Conservation (phyloP, 306 rosid genomes). For the Cicer arietinum region DNA sequence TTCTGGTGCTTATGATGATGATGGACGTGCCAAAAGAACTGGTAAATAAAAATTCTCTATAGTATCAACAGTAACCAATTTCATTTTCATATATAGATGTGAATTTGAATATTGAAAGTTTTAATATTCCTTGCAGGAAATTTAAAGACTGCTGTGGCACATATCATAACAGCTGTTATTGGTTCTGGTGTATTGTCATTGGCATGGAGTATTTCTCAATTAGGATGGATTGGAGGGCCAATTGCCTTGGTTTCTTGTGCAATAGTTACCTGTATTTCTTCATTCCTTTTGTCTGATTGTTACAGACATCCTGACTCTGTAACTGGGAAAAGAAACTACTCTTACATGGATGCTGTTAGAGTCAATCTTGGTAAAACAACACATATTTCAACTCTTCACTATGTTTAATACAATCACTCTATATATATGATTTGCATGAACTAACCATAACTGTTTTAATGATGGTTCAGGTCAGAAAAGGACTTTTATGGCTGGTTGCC, state of each 20-base stretch:
- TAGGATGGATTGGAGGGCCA: conserved; percentile 81
- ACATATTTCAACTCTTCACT: background rate
- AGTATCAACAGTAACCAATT: conserved; percentile 9
- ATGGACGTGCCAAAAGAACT: conserved; percentile 64
- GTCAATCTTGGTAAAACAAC: conserved; percentile 59
- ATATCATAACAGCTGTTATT: conserved; percentile 78
- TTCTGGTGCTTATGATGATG: conserved; percentile 56
- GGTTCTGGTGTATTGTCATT: conserved; percentile 78
- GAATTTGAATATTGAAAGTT: conserved; percentile 36
- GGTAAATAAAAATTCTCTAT: conserved; percentile 51
- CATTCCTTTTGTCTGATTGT: conserved; percentile 65
- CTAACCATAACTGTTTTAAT: background rate
- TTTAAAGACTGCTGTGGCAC: conserved; percentile 61
- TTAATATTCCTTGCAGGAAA: conserved; percentile 51
- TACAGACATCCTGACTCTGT: conserved; percentile 72
- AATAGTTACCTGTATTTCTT: conserved; percentile 62
- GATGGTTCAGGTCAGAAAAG: conserved; percentile 57
- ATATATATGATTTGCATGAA: conserved; percentile 15
- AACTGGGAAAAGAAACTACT: conserved; percentile 68
- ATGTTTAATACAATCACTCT: background rate
- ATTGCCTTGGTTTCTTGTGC: conserved; percentile 55
- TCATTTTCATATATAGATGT: conserved; percentile 23
- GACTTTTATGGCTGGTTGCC: conserved; percentile 59
- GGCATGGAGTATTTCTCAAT: conserved; percentile 72
- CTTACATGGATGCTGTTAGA: conserved; percentile 73